Evolutionary conservation across 73 alveolate species (phyloP).

Genomic region (Paramecium biaurelia): DNA sequence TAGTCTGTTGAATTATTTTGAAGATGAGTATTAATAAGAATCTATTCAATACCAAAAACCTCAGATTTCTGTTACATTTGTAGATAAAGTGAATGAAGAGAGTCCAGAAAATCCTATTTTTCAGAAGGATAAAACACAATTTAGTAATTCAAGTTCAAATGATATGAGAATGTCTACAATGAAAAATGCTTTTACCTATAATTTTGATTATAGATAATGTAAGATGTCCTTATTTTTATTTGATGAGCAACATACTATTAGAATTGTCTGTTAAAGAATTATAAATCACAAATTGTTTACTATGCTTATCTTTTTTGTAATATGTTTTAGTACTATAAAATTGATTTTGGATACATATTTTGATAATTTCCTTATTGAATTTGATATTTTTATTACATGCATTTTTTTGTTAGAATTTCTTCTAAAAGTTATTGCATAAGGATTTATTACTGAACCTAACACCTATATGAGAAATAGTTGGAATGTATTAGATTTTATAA

Average conservation of each 20-base stretch:
- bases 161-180: neutral
- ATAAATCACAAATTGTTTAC: slow-evolving; percentile 76
- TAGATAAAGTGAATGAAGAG: neutral
- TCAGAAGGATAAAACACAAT: neutral
- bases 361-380: neutral
- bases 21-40: slow-evolving; percentile 60
- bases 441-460: slow-evolving; percentile 82
- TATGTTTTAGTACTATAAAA: slow-evolving; percentile 81
- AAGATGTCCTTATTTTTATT: slow-evolving; percentile 79
- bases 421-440: slow-evolving; percentile 86
- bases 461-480: slow-evolving; percentile 93
- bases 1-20: slow-evolving; percentile 88
- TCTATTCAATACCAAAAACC: neutral
- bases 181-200: neutral
- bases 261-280: slow-evolving; percentile 74
- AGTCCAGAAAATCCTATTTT: neutral
- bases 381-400: slow-evolving; percentile 81
- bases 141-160: slow-evolving; percentile 8
- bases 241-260: slow-evolving; percentile 73
- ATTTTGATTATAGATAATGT: slow-evolving; percentile 76
- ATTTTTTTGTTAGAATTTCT: slow-evolving; percentile 84
- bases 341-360: slow-evolving; percentile 88
- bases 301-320: slow-evolving; percentile 73
- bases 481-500: slow-evolving; percentile 91
- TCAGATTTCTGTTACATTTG: neutral